Conservation (phyloP, 2,329 filamentous ascomycete species). For the Trichoderma gracile region DNA sequence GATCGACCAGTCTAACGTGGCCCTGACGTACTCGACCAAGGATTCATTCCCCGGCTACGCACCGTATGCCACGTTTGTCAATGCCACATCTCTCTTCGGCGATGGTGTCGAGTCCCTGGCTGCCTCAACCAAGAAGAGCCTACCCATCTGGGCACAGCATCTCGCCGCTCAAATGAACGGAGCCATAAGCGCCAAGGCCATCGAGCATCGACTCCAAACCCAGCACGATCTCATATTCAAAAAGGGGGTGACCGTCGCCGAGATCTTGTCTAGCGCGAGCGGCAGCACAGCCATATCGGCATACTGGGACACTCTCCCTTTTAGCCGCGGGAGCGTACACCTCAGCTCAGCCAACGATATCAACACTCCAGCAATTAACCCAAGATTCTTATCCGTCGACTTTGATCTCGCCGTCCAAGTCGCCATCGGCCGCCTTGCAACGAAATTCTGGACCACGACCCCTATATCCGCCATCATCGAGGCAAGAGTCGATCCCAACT, state of each 20-base stretch:
- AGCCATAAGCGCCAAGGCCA: constrained; percentile 34
- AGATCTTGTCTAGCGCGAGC: constrained; percentile 44
- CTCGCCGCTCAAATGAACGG: constrained; percentile 34
- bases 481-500: background rate
- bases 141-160: constrained; percentile 38
- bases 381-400: constrained; percentile 43
- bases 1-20: constrained; percentile 47
- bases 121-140: constrained; percentile 30
- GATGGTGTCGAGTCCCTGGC: constrained; percentile 31
- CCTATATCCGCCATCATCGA: constrained; percentile 28
- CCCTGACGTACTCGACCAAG: constrained; percentile 33
- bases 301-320: constrained; percentile 48
- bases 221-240: constrained; percentile 53
- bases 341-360: constrained; percentile 47
- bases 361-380: constrained; percentile 42
- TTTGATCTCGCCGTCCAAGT: constrained; percentile 55
- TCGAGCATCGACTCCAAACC: constrained; percentile 45
- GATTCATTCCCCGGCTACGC: constrained; percentile 32
- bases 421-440: constrained; percentile 35
- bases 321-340: constrained; percentile 60
- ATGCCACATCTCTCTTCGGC: constrained; percentile 41
- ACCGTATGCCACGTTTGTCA: constrained; percentile 40
- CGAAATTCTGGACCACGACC: constrained; percentile 36
- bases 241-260: constrained; percentile 47
- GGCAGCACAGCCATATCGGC: constrained; percentile 40